phyloP scores from a whole-genome alignment of 2,329 filamentous ascomycete genomes.

The Byssoonygena ceratinophila region DNA sequence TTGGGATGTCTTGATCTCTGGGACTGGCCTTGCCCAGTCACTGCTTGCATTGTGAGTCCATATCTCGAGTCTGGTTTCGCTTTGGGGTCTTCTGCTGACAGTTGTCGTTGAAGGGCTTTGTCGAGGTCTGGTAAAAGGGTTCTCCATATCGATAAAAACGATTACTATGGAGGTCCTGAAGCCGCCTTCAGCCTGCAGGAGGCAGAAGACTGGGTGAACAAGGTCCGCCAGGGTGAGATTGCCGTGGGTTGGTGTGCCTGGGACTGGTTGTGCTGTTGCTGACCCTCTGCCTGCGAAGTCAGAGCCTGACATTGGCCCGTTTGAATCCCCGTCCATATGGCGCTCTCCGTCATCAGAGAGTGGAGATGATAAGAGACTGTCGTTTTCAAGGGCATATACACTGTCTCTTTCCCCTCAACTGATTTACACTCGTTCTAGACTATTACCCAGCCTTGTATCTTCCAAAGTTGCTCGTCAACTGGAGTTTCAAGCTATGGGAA shows the following conservation, averaged over 20 bases:
- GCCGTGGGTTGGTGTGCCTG: not conserved
- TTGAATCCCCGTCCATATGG: slow-evolving; percentile 32
- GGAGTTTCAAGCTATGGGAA: slow-evolving; percentile 86
- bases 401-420: slow-evolving; percentile 76
- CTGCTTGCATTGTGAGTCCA: slow-evolving; percentile 60
- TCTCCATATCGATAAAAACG: slow-evolving; percentile 76
- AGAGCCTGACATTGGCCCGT: slow-evolving; percentile 29
- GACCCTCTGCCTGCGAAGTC: slow-evolving; percentile 22
- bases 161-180: slow-evolving; percentile 78
- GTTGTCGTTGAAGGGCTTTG: slow-evolving; percentile 57
- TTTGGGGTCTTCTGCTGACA: not conserved
- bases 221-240: slow-evolving; percentile 32
- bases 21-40: slow-evolving; percentile 68
- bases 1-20: slow-evolving; percentile 71
- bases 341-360: slow-evolving; percentile 18
- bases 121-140: slow-evolving; percentile 87
- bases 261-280: slow-evolving; percentile 11
- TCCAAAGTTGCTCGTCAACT: slow-evolving; percentile 80
- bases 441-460: slow-evolving; percentile 73
- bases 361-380: slow-evolving; percentile 20
- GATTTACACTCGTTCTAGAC: slow-evolving; percentile 68
- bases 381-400: slow-evolving; percentile 62
- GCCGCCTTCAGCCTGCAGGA: slow-evolving; percentile 79
- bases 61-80: not conserved
- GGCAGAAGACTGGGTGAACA: slow-evolving; percentile 60